phyloP scores from a whole-genome alignment of 164 flowering plant genomes.

The Aristolochia californica region DNA sequence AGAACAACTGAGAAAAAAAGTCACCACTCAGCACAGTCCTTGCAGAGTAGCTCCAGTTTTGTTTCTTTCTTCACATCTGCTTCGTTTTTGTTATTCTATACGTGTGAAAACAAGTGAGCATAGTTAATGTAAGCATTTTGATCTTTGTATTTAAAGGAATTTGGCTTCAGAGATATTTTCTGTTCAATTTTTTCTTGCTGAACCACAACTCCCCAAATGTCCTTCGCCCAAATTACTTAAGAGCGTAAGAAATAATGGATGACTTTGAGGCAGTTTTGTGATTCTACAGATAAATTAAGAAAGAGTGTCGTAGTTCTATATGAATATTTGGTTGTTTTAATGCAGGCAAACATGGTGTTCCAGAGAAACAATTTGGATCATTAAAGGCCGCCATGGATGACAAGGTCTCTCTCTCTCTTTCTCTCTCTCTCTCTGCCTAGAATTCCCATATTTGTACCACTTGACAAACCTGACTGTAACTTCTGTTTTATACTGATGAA shows the following conservation, averaged over 20 bases:
- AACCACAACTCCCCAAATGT: too few relatives aligned
- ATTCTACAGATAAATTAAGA: background rate
- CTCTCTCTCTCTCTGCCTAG: constrained; percentile 1
- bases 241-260: too few relatives aligned
- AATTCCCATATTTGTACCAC: too few relatives aligned
- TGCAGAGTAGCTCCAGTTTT: constrained; percentile 2
- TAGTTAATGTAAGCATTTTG: constrained; percentile 22
- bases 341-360: constrained; percentile 9
- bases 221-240: too few relatives aligned
- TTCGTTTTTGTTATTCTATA: constrained; percentile 4
- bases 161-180: background rate
- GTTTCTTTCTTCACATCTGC: background rate
- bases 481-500: too few relatives aligned
- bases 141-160: constrained; percentile 10
- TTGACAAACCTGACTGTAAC: too few relatives aligned
- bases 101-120: constrained; percentile 13
- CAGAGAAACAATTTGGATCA: constrained; percentile 3
- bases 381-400: constrained; percentile 1
- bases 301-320: constrained; percentile 1
- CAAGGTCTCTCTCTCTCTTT: constrained; percentile 11
- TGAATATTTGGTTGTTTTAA: constrained; percentile 10
- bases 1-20: constrained; percentile 37
- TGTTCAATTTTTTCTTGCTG: too few relatives aligned
- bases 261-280: background rate
- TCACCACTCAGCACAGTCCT: constrained; percentile 14